phyloP scores from a whole-genome alignment of 768 basidiomycete genomes.

The Naematelia aurantialba region DNA sequence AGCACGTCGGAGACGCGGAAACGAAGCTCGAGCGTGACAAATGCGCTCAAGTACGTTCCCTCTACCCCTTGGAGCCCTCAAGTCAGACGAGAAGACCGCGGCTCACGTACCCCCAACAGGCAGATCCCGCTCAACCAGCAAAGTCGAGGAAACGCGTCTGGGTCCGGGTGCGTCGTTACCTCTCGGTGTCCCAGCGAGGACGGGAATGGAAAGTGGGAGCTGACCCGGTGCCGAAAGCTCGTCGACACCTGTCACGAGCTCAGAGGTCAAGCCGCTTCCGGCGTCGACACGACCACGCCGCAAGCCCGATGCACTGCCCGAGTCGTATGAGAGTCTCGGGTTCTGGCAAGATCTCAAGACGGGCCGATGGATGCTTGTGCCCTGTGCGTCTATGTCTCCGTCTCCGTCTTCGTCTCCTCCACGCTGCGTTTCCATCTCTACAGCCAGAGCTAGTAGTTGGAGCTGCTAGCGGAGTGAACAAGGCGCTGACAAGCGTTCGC shows the following conservation, averaged over 20 bases:
- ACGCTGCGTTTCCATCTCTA: no score
- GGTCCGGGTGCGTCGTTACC: slow-evolving; percentile 5
- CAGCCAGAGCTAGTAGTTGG: no score
- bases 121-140: slow-evolving; percentile 33
- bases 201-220: not conserved
- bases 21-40: slow-evolving; percentile 35
- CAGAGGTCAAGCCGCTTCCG: slow-evolving; percentile 26
- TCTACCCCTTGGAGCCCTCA: not conserved
- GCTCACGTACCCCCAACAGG: slow-evolving; percentile 5
- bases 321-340: slow-evolving; percentile 41
- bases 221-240: not conserved
- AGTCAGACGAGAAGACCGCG: not conserved
- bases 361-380: slow-evolving; percentile 69
- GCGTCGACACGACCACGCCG: slow-evolving; percentile 12
- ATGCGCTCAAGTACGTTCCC: slow-evolving; percentile 28
- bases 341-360: slow-evolving; percentile 59
- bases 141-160: not conserved
- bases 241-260: not conserved
- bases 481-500: not conserved
- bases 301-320: not conserved
- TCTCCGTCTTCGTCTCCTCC: no score
- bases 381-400: slow-evolving; percentile 55
- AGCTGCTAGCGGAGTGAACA: no score
- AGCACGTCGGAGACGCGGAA: slow-evolving; percentile 15
- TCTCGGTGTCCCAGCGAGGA: not conserved